Evolutionary conservation across 345 rosid genomes (phyloP).

Genomic region (Pistacia integerrima): DNA sequence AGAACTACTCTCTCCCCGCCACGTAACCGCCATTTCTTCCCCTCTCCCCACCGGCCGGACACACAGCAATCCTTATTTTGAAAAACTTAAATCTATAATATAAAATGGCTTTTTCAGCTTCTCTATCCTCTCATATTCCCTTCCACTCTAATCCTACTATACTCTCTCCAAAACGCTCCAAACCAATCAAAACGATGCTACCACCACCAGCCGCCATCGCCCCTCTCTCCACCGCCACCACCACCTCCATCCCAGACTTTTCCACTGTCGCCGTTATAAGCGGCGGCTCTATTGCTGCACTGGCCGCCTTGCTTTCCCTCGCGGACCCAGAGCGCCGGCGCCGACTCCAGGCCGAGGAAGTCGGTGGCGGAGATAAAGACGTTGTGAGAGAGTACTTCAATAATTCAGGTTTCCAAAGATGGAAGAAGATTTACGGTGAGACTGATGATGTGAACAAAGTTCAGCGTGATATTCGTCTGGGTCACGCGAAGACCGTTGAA

Average conservation of each 20-base stretch:
- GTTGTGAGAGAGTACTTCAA: constrained; percentile 92
- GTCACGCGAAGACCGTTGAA: constrained; percentile 89
- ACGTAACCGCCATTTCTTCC: constrained; percentile 1
- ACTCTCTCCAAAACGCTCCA: constrained; percentile 37
- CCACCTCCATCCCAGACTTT: constrained; percentile 48
- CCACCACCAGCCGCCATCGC: constrained; percentile 35
- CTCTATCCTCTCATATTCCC: constrained; percentile 47
- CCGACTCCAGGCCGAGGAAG: constrained; percentile 83
- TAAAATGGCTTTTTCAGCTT: constrained; percentile 65
- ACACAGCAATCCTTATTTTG: neutral
- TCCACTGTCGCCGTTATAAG: constrained; percentile 74
- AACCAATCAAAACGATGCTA: constrained; percentile 12
- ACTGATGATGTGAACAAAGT: constrained; percentile 85
- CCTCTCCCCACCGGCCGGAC: constrained; percentile 31
- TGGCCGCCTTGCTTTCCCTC: constrained; percentile 74
- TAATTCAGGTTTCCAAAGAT: constrained; percentile 83
- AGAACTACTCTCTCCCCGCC: neutral
- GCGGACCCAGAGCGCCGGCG: constrained; percentile 86
- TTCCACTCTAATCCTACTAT: constrained; percentile 19
- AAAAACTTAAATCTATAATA: neutral
- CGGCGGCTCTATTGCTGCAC: constrained; percentile 84
- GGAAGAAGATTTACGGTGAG: constrained; percentile 94
- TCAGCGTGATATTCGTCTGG: constrained; percentile 77
- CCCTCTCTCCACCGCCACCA: constrained; percentile 43
- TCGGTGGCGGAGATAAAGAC: constrained; percentile 90